Conservation (phyloP, 106 monocot species). For the Allium cepa region DNA sequence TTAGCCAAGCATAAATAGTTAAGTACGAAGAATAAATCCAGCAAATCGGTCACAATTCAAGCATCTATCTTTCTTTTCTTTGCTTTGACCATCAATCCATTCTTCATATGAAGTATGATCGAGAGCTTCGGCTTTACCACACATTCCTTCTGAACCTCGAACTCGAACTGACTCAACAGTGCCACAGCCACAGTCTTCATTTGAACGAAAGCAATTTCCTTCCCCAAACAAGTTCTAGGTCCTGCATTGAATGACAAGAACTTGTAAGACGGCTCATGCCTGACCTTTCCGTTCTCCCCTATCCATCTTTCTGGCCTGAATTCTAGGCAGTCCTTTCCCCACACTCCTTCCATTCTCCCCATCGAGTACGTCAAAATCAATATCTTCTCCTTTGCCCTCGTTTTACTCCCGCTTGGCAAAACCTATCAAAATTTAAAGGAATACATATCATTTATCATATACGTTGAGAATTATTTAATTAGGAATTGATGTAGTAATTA, state of each 20-base stretch:
- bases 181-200: constrained; percentile 40
- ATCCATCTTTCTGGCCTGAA: constrained; percentile 73
- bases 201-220: constrained; percentile 44
- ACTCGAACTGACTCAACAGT: constrained; percentile 30
- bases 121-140: constrained; percentile 48
- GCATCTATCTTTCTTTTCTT: constrained; percentile 19
- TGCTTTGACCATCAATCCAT: constrained; percentile 44
- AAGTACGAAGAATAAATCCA: too few species aligned
- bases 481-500: too few species aligned
- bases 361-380: constrained; percentile 35
- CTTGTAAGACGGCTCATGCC: constrained; percentile 60
- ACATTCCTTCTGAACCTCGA: constrained; percentile 30
- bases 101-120: constrained; percentile 60
- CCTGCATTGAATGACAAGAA: constrained; percentile 71
- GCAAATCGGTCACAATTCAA: too few species aligned
- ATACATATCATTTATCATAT: too few species aligned
- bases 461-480: too few species aligned
- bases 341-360: constrained; percentile 50
- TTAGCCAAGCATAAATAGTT: too few species aligned
- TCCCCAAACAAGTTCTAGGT: constrained; percentile 72
- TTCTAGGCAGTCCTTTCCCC: constrained; percentile 65
- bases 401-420: constrained; percentile 39
- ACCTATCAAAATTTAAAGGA: too few species aligned
- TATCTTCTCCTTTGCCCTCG: constrained; percentile 20
- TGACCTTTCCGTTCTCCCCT: constrained; percentile 23